Percentiles rank a stretch among this genome's conserved stretches.
These are phyloP conservation scores for Wickerhamomyces sydowiorum DNA, from an alignment of 805 yeast species.

Conservation along the genomic window DNA sequence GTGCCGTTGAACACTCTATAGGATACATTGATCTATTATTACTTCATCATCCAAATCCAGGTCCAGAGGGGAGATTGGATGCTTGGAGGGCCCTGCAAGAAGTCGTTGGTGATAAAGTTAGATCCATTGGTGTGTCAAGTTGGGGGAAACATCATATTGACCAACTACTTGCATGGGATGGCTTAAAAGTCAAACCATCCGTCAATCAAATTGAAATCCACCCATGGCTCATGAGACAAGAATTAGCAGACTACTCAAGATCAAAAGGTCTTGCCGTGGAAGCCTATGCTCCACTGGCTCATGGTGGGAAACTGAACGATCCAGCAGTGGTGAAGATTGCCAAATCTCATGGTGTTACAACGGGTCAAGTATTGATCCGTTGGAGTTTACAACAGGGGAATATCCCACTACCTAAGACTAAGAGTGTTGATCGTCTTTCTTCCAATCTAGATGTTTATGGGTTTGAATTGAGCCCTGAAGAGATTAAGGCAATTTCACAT, in stretches of 20 bases:
- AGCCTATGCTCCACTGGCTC: constrained; percentile 64
- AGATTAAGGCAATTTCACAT: constrained; percentile 37
- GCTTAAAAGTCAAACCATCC: constrained; percentile 52
- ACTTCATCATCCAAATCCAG: constrained; percentile 58
- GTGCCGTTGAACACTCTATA: constrained; percentile 40
- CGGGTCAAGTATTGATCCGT: constrained; percentile 47
- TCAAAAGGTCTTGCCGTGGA: constrained; percentile 43
- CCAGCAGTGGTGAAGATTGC: constrained; percentile 37
- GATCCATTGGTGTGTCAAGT: constrained; percentile 74
- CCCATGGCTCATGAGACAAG: constrained; percentile 41
- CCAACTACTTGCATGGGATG: constrained; percentile 57
- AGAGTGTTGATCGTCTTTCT: constrained; percentile 26
- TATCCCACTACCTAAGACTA: constrained; percentile 49
- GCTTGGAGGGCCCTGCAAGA: constrained; percentile 78
- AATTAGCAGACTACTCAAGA: constrained; percentile 37
- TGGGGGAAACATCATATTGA: constrained; percentile 60
- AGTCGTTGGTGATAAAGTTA: constrained; percentile 56
- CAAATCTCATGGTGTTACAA: constrained; percentile 32
- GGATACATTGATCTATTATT: constrained; percentile 70
- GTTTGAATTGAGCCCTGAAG: constrained; percentile 38
- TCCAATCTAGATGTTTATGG: constrained; percentile 35
- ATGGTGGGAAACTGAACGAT: constrained; percentile 41
- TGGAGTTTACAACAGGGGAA: constrained; percentile 58
- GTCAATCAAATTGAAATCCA: constrained; percentile 66
- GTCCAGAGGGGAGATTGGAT: constrained; percentile 49